These are phyloP conservation scores for Panus rudis DNA, from an alignment of 768 basidiomycete genomes.

Conservation along the genomic window DNA sequence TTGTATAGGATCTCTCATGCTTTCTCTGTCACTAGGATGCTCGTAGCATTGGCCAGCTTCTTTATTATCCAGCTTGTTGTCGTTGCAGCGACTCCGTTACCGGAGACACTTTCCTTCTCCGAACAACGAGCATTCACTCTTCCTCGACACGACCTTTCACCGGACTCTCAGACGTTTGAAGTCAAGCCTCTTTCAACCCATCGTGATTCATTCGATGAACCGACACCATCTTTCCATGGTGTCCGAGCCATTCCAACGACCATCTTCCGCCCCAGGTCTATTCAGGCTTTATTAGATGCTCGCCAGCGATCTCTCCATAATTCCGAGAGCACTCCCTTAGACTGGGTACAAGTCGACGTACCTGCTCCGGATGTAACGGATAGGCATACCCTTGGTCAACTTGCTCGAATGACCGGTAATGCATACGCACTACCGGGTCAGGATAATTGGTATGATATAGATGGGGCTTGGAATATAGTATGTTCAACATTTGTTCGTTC, in stretches of 20 bases:
- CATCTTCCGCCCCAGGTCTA: constrained; percentile 54
- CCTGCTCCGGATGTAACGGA: constrained; percentile 76
- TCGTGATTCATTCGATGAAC: too few species aligned
- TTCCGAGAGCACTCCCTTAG: constrained; percentile 42
- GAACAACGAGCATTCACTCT: too few species aligned
- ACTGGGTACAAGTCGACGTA: constrained; percentile 65
- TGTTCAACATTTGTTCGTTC: constrained; percentile 3
- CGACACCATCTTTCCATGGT: too few species aligned
- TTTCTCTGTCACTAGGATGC: too few species aligned
- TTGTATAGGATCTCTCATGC: too few species aligned
- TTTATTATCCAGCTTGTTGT: too few species aligned
- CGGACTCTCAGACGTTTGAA: too few species aligned
- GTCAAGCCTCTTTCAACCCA: too few species aligned
- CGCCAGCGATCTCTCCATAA: constrained; percentile 43
- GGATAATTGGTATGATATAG: constrained; percentile 78
- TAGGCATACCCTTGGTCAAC: constrained; percentile 68
- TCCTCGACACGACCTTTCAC: too few species aligned
- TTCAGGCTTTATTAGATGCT: constrained; percentile 42
- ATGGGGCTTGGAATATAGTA: constrained; percentile 60
- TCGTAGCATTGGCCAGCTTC: too few species aligned
- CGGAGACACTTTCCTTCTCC: too few species aligned
- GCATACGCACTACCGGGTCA: constrained; percentile 74
- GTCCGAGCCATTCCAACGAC: constrained; percentile 48
- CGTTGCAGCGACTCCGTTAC: too few species aligned
- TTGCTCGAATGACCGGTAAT: constrained; percentile 84